Conservation (phyloP, 2,329 filamentous ascomycete species). For the Pestalotiopsis sp. region DNA sequence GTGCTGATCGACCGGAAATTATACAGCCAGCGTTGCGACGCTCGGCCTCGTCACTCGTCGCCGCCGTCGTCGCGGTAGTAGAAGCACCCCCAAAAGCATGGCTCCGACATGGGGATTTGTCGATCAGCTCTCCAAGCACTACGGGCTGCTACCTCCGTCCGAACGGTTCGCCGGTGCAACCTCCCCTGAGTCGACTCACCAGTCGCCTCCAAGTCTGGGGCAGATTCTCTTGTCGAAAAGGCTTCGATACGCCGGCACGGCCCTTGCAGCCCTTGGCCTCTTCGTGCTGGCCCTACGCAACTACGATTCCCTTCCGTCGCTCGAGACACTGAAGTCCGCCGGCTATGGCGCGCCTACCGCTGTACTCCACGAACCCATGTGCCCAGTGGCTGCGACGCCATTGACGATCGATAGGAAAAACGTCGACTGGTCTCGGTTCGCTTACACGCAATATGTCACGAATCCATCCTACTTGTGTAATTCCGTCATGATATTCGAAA, state of each 20-base stretch:
- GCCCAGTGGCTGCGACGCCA: conserved; percentile 23
- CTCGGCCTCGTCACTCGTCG: neutral
- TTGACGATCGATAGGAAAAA: conserved; percentile 21
- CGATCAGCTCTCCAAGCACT: conserved; percentile 27
- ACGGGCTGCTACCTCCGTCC: conserved; percentile 23
- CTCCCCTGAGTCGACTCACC: conserved; percentile 21
- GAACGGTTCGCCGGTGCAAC: conserved; percentile 18
- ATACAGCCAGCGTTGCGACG: neutral
- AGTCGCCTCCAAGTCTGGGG: conserved; percentile 30
- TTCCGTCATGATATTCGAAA: conserved; percentile 52
- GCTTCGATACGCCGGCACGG: conserved; percentile 28
- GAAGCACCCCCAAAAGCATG: conserved; percentile 19
- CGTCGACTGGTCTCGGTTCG: conserved; percentile 45
- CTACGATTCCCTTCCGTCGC: conserved; percentile 30
- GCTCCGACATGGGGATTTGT: conserved; percentile 31
- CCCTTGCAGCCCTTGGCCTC: conserved; percentile 23
- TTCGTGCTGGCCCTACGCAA: conserved; percentile 30
- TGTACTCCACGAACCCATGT: conserved; percentile 19
- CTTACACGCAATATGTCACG: conserved; percentile 53
- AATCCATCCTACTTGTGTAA: conserved; percentile 50
- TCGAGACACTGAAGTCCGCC: conserved; percentile 23
- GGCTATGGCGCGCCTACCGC: conserved; percentile 14
- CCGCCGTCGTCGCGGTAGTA: neutral
- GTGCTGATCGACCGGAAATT: neutral
- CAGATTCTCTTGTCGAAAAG: conserved; percentile 38